Evolutionary conservation across 495 filamentous ascomycete genomes (phyloP), one percentile per base, ranked within the genome.

Genomic region (Arthonia radiata): DNA sequence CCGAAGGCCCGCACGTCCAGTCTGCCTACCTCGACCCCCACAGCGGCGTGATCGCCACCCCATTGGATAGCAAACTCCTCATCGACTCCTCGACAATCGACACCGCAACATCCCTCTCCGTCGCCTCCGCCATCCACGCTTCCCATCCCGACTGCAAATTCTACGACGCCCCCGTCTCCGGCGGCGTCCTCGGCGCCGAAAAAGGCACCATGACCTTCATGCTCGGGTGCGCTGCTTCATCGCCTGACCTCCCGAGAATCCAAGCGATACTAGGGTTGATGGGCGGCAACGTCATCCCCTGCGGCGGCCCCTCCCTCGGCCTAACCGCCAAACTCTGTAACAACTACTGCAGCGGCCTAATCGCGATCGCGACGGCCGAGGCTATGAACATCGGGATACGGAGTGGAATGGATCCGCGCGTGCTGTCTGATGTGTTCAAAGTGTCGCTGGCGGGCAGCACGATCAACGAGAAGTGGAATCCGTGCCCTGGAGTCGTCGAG

Each of bases 361-460:
- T 64, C 33, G 50, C 59, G 0, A 54, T 67, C 17, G 57, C 56
- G 0, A 46, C 41, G 11, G 42, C 53, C 2, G 62, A 67, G 36
- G 54, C 61, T 2, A 47, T 65, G 44, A 50, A 59, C 31, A 60
- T 64, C 41, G 60, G 57, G 1, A 64, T 67, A 37, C 38, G 38
- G 3, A 48, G 54, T 1, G 59, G 60, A 0, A 37, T 67, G 31
- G 50, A 61, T 34, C 52, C 59, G 0, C 34, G 45, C 7, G 44
- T 54, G 1, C 41, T 64, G 4, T 47, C 57, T 0, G 43, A 46
- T 10, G 54, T 64, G 2, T 59, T 56, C 38, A 43, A 46, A 4
- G 48, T 53, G 1, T 52, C 56, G 0, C 59, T 58, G 2, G 60
- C 50, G 0, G 57, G 61, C 35, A 62, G 53, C 27, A 41, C 49